Conservation (phyloP, 2,329 filamentous ascomycete species). For the Exophiala dermatitidis region DNA sequence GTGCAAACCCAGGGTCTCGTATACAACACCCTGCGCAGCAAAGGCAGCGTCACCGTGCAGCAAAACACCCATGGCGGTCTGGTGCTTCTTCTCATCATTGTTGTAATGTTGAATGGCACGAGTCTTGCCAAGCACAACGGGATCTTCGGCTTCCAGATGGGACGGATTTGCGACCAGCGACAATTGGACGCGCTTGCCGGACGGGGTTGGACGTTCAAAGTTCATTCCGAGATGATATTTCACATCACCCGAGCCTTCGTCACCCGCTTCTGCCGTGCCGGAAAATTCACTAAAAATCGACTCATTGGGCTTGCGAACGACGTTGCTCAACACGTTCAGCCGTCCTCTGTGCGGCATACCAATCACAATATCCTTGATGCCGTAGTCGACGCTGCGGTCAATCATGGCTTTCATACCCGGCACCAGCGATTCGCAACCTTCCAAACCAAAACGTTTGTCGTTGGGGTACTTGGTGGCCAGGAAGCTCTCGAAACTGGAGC, state of each 20-base stretch:
- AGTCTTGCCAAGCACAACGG: conserved; percentile 94
- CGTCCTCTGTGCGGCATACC: conserved; percentile 99
- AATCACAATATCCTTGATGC: conserved; percentile 98
- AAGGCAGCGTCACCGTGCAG: conserved; percentile 97
- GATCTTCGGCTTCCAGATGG: conserved; percentile 95
- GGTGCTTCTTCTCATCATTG: conserved; percentile 83
- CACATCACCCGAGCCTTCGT: conserved; percentile 96
- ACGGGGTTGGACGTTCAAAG: conserved; percentile 96
- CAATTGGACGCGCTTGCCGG: conserved; percentile 97
- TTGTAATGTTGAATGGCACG: conserved; percentile 99
- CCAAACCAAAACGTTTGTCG: conserved; percentile 97
- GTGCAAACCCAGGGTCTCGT: conserved; percentile 97
- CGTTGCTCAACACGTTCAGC: conserved; percentile 95
- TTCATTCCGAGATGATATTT: conserved; percentile 99
- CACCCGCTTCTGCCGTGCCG: conserved; percentile 75
- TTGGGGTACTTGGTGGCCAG: conserved; percentile 97
- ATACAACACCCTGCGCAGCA: conserved; percentile 92
- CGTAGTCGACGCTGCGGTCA: conserved; percentile 95
- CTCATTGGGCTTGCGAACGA: conserved; percentile 97
- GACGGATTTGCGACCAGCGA: conserved; percentile 98
- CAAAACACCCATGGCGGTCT: conserved; percentile 87
- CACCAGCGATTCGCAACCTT: conserved; percentile 93
- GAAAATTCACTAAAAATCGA: conserved; percentile 99
- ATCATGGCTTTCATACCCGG: conserved; percentile 99
- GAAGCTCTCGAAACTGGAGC: conserved; percentile 94